Conservation (phyloP, 2,329 filamentous ascomycete species). For the Sclerotinia subarctica region DNA sequence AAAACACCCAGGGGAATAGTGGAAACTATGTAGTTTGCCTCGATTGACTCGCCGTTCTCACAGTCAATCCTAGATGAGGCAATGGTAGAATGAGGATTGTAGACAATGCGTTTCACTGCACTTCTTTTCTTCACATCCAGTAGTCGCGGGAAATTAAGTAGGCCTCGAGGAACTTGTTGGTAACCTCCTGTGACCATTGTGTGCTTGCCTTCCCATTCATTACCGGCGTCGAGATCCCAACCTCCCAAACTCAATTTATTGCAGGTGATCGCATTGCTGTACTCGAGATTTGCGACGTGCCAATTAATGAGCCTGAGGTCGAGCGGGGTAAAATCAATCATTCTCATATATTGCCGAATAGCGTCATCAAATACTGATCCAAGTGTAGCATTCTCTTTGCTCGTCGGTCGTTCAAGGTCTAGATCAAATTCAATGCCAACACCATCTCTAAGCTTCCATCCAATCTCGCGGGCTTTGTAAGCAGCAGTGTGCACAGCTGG, state of each 20-base stretch:
- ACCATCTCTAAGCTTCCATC: conserved; percentile 71
- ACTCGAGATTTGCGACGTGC: conserved; percentile 98
- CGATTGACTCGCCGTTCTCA: conserved; percentile 70
- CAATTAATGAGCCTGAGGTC: conserved; percentile 92
- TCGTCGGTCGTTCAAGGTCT: conserved; percentile 64
- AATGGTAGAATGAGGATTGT: conserved; percentile 49
- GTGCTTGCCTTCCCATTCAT: conserved; percentile 94
- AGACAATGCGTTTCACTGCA: conserved; percentile 67
- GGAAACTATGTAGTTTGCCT: conserved; percentile 88
- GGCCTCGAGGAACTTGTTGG: conserved; percentile 83
- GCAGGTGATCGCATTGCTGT: conserved; percentile 90
- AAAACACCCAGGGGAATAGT: conserved; percentile 89
- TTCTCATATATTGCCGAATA: conserved; percentile 79
- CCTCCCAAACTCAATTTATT: conserved; percentile 81
- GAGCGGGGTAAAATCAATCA: conserved; percentile 79
- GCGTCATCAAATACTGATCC: conserved; percentile 90
- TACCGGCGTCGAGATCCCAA: conserved; percentile 97
- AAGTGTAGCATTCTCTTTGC: conserved; percentile 63
- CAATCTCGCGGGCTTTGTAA: conserved; percentile 73
- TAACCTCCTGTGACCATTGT: conserved; percentile 92
- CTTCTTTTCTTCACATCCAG: conserved; percentile 75
- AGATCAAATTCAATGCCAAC: conserved; percentile 64
- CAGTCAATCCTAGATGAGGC: conserved; percentile 64
- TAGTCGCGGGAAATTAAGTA: conserved; percentile 72
- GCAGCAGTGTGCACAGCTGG: conserved; percentile 70